These are phyloP conservation scores for Rheum nobile DNA, from an alignment of 148 eudicot genomes.

Conservation along the genomic window DNA sequence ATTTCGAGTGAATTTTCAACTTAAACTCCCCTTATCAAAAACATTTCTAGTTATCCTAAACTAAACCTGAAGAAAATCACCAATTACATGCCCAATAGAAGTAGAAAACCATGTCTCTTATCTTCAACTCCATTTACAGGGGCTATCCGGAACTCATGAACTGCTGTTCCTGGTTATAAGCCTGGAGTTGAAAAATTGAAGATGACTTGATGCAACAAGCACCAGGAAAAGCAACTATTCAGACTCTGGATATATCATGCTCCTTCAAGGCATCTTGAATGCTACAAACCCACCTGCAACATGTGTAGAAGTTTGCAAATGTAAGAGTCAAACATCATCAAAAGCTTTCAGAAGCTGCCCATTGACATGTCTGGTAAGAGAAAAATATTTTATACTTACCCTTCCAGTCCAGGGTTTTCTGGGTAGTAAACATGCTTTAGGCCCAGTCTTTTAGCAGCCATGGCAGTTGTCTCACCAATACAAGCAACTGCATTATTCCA, in stretches of 20 bases:
- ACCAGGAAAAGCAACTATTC: background rate
- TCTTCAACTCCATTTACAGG: too few species aligned
- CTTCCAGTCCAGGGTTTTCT: conserved; percentile 71
- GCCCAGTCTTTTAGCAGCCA: conserved; percentile 71
- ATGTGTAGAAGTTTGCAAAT: background rate
- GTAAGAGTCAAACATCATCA: conserved; percentile 1
- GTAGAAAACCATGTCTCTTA: background rate
- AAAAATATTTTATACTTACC: too few species aligned
- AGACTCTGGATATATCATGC: conserved; percentile 22
- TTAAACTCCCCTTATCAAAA: background rate
- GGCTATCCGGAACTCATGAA: background rate
- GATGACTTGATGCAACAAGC: background rate
- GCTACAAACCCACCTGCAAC: conserved; percentile 66
- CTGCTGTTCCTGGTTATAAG: background rate
- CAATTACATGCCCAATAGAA: background rate
- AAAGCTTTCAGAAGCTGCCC: background rate
- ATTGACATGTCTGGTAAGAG: background rate
- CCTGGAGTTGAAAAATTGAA: background rate
- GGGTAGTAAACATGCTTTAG: conserved; percentile 70
- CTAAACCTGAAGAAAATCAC: background rate
- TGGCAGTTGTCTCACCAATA: conserved; percentile 94
- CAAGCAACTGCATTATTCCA: conserved; percentile 72
- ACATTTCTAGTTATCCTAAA: background rate
- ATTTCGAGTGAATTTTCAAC: background rate
- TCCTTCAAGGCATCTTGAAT: conserved; percentile 66